Conservation (phyloP, 257 asterid genomes). For the Perilla frutescens region DNA sequence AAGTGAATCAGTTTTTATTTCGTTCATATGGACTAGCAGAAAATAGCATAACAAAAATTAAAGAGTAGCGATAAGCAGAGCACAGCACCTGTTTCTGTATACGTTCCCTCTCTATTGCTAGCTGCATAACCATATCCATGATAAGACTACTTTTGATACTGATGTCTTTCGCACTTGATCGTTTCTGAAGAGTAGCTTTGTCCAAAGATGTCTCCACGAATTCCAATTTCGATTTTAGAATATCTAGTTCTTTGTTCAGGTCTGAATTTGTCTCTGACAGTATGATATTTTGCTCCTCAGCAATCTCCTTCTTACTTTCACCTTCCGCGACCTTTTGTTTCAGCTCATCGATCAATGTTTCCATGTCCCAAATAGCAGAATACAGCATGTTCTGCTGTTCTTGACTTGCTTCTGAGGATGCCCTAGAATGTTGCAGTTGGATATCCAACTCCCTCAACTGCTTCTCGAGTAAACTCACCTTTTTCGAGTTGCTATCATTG, state of each 20-base stretch:
- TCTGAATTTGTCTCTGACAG: conserved; percentile 68
- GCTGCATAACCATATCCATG: conserved; percentile 73
- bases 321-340: conserved; percentile 72
- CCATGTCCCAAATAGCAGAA: conserved; percentile 98
- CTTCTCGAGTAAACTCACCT: conserved; percentile 66
- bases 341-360: conserved; percentile 86
- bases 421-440: conserved; percentile 71
- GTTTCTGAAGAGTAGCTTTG: conserved; percentile 57
- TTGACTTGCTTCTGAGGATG: conserved; percentile 82
- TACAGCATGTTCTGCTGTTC: conserved; percentile 90
- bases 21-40: conserved; percentile 1
- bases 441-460: conserved; percentile 68
- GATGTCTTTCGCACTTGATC: conserved; percentile 65
- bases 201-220: conserved; percentile 56
- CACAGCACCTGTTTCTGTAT: conserved; percentile 65
- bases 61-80: not conserved
- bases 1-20: conserved; percentile 23
- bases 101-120: conserved; percentile 82
- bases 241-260: conserved; percentile 61
- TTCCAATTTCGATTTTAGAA: conserved; percentile 54
- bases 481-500: conserved; percentile 60
- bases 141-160: conserved; percentile 56
- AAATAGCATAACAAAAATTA: not conserved
- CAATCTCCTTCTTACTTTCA: conserved; percentile 63
- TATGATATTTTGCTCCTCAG: conserved; percentile 63